phyloP scores from a whole-genome alignment of 768 basidiomycete species.

The Daedalea quercina region DNA sequence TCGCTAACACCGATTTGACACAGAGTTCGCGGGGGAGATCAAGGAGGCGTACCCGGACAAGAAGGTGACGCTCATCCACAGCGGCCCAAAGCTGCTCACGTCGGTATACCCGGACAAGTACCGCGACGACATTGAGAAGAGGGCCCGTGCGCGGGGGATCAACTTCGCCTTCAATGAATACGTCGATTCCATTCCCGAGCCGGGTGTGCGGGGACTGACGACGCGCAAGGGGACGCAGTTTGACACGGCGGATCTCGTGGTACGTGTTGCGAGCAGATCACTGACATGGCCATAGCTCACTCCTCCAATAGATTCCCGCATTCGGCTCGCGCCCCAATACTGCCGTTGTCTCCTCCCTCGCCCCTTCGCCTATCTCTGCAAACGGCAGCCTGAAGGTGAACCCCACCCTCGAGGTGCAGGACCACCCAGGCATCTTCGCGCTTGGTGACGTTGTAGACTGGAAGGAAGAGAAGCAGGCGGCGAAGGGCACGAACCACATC shows the following conservation, averaged over 20 bases:
- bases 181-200: constrained; percentile 39
- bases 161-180: constrained; percentile 45
- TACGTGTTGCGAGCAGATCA: constrained; percentile 23
- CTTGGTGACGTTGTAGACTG: constrained; percentile 60
- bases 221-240: constrained; percentile 47
- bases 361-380: constrained; percentile 26
- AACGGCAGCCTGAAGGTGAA: constrained; percentile 42
- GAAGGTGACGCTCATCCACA: constrained; percentile 61
- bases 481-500: constrained; percentile 40
- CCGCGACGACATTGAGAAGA: constrained; percentile 39
- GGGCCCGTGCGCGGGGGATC: constrained; percentile 38
- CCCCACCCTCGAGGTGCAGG: constrained; percentile 49
- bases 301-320: constrained; percentile 19
- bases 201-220: constrained; percentile 30
- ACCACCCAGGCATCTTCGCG: constrained; percentile 52
- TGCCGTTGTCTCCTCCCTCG: constrained; percentile 38
- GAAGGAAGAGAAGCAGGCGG: constrained; percentile 54
- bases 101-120: constrained; percentile 46
- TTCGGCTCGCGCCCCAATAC: constrained; percentile 42
- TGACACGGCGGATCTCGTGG: constrained; percentile 48
- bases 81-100: constrained; percentile 46
- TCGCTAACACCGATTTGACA: too few species aligned
- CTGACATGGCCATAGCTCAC: not conserved
- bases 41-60: constrained; percentile 33
- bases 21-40: constrained; percentile 41